Conservation (phyloP, 441 rosid species). For the Populus hybrid region DNA sequence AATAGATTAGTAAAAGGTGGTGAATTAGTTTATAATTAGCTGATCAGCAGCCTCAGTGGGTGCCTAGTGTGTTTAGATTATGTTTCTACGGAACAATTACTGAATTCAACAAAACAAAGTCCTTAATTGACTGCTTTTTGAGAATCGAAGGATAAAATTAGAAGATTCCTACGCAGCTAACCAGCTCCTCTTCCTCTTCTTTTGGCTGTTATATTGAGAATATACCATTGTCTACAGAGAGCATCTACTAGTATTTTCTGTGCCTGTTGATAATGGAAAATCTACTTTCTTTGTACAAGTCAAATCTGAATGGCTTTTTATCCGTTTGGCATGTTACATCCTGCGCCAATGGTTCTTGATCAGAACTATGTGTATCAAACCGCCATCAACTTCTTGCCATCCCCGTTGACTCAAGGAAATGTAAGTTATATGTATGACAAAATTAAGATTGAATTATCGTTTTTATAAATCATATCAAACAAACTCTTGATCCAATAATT, state of each 20-base stretch:
- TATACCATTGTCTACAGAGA: neutral
- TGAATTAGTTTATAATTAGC: neutral
- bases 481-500: too few species aligned
- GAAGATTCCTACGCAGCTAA: neutral
- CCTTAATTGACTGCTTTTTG: neutral
- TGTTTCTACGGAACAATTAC: neutral
- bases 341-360: neutral
- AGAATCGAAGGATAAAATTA: neutral
- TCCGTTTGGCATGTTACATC: neutral
- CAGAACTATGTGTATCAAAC: neutral
- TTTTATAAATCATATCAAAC: too few species aligned
- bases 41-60: neutral
- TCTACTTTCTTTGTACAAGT: neutral
- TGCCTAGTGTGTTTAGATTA: neutral
- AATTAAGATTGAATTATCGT: too few species aligned
- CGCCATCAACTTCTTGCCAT: too few species aligned
- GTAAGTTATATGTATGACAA: too few species aligned
- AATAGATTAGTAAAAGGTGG: neutral
- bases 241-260: neutral
- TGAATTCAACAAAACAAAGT: neutral
- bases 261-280: neutral
- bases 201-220: neutral
- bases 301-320: neutral
- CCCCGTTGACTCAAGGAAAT: too few species aligned
- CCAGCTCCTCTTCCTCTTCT: neutral